Evolutionary conservation across 805 yeast genomes (phyloP).

Genomic region (Yarrowia phangngaensis): DNA sequence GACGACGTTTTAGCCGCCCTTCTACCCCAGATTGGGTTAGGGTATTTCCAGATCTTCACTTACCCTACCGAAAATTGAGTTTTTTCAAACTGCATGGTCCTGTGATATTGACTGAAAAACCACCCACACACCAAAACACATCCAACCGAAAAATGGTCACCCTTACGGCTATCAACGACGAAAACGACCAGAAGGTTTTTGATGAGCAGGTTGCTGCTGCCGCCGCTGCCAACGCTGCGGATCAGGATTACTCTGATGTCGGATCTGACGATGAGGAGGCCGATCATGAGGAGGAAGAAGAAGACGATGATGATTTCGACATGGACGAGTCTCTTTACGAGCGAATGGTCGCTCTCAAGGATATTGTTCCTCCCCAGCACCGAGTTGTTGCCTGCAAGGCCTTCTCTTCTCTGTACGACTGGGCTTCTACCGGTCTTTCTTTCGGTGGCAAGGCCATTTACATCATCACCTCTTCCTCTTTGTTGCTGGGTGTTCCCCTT

Average conservation of each 20-base stretch:
- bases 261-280: conserved; percentile 48
- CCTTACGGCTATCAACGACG: conserved; percentile 58
- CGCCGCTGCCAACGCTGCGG: conserved; percentile 40
- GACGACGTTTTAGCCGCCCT: too few species aligned
- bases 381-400: conserved; percentile 50
- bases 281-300: conserved; percentile 62
- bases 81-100: conserved; percentile 15
- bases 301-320: conserved; percentile 66
- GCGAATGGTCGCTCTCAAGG: conserved; percentile 86
- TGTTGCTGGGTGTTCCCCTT: conserved; percentile 88
- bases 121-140: conserved; percentile 6
- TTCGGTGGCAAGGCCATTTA: conserved; percentile 77
- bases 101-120: conserved; percentile 8
- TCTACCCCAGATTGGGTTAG: too few species aligned
- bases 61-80: too few species aligned
- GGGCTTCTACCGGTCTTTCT: conserved; percentile 47
- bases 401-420: conserved; percentile 38
- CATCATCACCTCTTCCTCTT: conserved; percentile 76
- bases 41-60: too few species aligned
- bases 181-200: conserved; percentile 42
- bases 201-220: conserved; percentile 39
- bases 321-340: conserved; percentile 81
- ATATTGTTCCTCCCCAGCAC: conserved; percentile 83
- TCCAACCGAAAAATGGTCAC: conserved; percentile 55
- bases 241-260: conserved; percentile 53